Base-by-base conservation (phyloP, 2,329 filamentous ascomycete genomes). In the Chalaropsis ovoidea region DNA sequence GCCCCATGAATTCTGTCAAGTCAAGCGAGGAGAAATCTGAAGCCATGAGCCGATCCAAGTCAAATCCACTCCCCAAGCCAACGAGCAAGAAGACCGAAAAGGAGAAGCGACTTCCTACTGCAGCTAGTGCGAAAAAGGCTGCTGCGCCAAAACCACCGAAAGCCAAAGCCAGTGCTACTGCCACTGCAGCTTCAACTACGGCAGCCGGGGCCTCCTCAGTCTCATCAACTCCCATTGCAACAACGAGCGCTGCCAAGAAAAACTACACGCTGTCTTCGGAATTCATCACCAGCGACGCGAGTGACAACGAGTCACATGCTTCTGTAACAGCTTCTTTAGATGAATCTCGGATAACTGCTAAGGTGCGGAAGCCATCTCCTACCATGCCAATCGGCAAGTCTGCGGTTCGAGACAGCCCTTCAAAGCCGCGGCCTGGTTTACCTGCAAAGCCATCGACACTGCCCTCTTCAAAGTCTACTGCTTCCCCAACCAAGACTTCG, bases 11-110 rank as follows among this genome's bases (percentile, higher is more conserved):
- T 35, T 73, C 72, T 62, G 67, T 72, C 45, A 73, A 69, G 68
- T 68, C 74, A 72, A 13, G 79, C 82, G 68, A 72, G 71, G 45
- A 62, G 8, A 68, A 66, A 45, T 24, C 64, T 5, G 67, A 67
- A 13, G 41, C 39, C 56, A 80, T 80, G 79, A 75, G 77, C 6
- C 75, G 80, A 67, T 79, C 81, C 8, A 75, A 74, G 39, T 84
- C 82, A 0, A 81, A 82, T 68, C 75, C 79, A n/a, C 72, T 78
- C 19, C 74, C 76, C 4, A 84, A 84, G 70, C 60, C 66, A n/a
- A 71, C 78, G n/a, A 86, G 85, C 76, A 86, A 86, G 72, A 70
- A 76, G 19, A 77, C 75, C 63, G 78, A 80, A 35, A 78, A 83
- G 70, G 77, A 79, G 10, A 86, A 85, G 73, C 79, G 81, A 52